Percentiles rank a stretch among this genome's conserved stretches.
Conservation (phyloP, 1,284 basidiomycete genomes). For the Rhodotorula sp. region DNA sequence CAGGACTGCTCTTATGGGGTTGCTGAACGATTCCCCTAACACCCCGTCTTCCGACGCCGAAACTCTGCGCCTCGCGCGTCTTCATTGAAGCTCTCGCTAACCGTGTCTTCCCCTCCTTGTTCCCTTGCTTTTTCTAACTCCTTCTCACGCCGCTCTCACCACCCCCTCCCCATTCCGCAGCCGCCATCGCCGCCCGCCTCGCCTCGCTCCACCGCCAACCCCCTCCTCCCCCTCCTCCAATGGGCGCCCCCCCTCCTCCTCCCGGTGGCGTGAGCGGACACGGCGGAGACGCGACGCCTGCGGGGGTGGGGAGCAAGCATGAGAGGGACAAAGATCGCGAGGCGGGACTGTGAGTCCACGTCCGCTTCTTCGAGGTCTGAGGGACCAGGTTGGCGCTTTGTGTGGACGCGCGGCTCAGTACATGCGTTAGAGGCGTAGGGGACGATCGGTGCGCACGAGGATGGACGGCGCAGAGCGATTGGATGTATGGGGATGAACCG, state of each 20-base stretch:
- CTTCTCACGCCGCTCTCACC: not conserved
- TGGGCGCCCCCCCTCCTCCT: conserved; percentile 3
- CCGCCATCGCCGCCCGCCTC: conserved; percentile 17
- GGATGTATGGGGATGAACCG: too few species aligned
- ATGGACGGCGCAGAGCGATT: too few species aligned
- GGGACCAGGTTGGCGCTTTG: not conserved
- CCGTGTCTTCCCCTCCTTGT: conserved; percentile 7
- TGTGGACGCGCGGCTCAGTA: too few species aligned
- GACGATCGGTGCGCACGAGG: too few species aligned
- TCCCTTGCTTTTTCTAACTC: not conserved
- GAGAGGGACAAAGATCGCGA: conserved; percentile 17
- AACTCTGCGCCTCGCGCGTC: not conserved
- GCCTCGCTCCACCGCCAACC: not conserved
- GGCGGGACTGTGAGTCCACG: conserved; percentile 1
- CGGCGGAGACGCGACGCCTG: not conserved
- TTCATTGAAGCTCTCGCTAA: conserved; percentile 29
- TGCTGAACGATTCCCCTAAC: too few species aligned
- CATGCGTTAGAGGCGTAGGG: too few species aligned
- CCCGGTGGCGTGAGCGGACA: not conserved
- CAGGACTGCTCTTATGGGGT: too few species aligned
- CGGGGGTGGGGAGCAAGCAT: not conserved
- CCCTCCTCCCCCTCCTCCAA: not conserved
- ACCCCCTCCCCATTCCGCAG: not conserved
- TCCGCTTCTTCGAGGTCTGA: too few species aligned
- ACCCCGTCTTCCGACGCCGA: too few species aligned